Evolutionary conservation across 352 stramenopile species (phyloP), one percentile per base, ranked within the genome.

Genomic region (Phytophthora sp.): DNA sequence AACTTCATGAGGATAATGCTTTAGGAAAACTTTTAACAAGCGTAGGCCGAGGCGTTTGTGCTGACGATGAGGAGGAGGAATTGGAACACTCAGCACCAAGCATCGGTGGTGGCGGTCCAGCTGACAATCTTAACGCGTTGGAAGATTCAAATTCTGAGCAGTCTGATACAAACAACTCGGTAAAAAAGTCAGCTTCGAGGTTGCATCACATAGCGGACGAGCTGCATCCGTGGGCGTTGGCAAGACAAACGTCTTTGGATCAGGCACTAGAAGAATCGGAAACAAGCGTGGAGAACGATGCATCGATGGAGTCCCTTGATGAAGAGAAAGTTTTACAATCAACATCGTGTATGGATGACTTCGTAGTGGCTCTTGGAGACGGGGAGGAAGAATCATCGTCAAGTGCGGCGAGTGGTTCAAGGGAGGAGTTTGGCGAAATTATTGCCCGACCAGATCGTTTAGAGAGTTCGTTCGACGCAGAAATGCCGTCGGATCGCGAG

Each of bases 381-480:
- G 36, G 4, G 18, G 52, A 54, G 20, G 24, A 55, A 24, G 55
- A 47, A 23, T 47, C 55, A 35, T 47, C 41, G 8, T 55, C 55
- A 56, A 47, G 24, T 12, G 2, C 36, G 6, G 27, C 36, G 38
- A 42, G 39, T 39, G 20, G 9, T 2, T 21, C 7, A 42, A 36
- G 2, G 13, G 36, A 42, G 13, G 15, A 51, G 8, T 7, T 36
- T 15, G n/a, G 52, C 13, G 55, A 46, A 36, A 23, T 31, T 36
- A 13, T 38, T 31, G 20, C 26, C 12, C 53, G 31, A 15, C 12
- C 59, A 18, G 55, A 66, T 52, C 18, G 18, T 15, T 29, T 59
- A 23, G 49, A 68, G 27, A 73, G 36, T 18, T 74, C 55, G 4
- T 74, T 58, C 39, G 51, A 70, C 39, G 51, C 27, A 20, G 49